phyloP scores from a whole-genome alignment of 2,329 filamentous ascomycete species.

The Alternaria sp. region DNA sequence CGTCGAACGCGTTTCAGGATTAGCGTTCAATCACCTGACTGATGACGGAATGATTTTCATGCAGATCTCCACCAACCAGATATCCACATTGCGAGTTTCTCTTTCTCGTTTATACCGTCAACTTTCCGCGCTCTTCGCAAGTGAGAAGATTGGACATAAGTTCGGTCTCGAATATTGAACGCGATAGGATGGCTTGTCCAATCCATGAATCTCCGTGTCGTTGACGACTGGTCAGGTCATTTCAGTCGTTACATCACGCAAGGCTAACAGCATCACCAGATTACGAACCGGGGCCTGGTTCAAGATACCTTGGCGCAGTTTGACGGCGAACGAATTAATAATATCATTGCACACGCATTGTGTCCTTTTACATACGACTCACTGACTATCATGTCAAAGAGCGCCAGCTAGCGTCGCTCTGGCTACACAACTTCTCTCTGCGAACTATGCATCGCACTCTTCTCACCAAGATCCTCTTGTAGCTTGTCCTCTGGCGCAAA shows the following conservation, averaged over 20 bases:
- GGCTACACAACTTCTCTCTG: not conserved
- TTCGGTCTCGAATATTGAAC: not conserved
- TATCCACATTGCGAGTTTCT: not conserved
- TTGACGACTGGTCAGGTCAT: not conserved
- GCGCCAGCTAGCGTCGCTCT: not conserved
- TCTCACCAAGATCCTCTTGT: slow-evolving; percentile 3
- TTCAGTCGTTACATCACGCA: not conserved
- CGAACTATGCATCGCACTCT: not conserved
- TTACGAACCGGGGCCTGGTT: not conserved
- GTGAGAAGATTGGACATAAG: not conserved
- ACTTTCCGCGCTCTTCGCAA: no score
- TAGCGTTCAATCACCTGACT: not conserved
- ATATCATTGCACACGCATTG: not conserved
- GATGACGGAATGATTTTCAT: not conserved
- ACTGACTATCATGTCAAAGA: not conserved
- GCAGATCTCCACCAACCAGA: not conserved
- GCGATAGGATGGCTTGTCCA: not conserved
- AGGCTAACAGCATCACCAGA: not conserved
- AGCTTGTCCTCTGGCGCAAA: slow-evolving; percentile 18
- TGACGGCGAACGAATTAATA: not conserved
- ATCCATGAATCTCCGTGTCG: not conserved
- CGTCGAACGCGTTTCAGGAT: not conserved
- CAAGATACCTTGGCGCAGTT: not conserved
- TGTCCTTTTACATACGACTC: not conserved
- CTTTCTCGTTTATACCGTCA: not conserved